Base-by-base conservation (phyloP, 495 filamentous ascomycete genomes). In the Diplogelasinospora grovesii region DNA sequence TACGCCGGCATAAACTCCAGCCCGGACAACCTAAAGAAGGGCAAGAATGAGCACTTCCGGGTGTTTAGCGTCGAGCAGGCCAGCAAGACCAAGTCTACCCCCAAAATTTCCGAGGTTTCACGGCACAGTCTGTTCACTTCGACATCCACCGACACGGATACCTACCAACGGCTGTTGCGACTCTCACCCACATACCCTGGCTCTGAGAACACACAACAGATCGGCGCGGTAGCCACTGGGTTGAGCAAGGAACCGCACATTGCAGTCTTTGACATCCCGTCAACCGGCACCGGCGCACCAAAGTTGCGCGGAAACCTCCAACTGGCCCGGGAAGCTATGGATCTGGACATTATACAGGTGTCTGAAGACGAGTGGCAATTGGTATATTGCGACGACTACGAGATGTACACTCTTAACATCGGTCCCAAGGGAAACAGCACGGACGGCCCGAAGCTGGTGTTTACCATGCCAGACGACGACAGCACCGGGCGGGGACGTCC, bases 1-100 rank as follows among this genome's bases (percentile, higher is more conserved):
- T 77, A 84, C 38, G 81, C 86, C 7, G 90, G 92, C 29, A 83
- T 95, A 61, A 96, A 96, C 60, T 93, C 87, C 39, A 83, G 82
- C 32, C 68, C 77, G 21, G 70, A 63, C 1, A 77, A 87, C 28
- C 73, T 85, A 35, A 63, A 78, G 49, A 77, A 78, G 43, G 86
- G 84, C 21, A 86, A 81, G 53, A 97, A 98, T 55, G 74, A 86
- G 50, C 92, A 98, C 60, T 75, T 97, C 41, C 73, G 89, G 32
- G 71, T 86, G n/a, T 92, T 95, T 51, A 58, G 69, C 30, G 69
- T 90, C 43, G 66, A 68, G 40, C 61, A 68, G 46, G 63, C 69
- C 9, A 60, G 64, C 41, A 65, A 67, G 49, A 53, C 66, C 38
- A 65, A 63, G 37, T 16, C 45, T 9, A 39, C 45, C 45, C 63